phyloP scores from a whole-genome alignment of 2,329 filamentous ascomycete species.

The Hymenoscyphus infarciens region DNA sequence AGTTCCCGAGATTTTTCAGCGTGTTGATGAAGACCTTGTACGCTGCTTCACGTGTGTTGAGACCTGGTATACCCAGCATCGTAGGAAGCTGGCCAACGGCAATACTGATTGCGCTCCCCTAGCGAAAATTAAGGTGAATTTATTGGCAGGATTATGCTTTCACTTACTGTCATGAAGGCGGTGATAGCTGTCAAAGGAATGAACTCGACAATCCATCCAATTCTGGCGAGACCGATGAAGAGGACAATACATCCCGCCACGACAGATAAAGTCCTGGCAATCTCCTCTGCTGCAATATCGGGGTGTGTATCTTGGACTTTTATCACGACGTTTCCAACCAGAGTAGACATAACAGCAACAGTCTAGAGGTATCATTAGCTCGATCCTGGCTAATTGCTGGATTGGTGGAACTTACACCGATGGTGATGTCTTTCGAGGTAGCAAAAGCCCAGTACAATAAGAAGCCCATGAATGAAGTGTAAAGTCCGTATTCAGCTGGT shows the following conservation, averaged over 20 bases:
- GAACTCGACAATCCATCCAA: slow-evolving; percentile 88
- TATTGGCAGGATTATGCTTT: not conserved
- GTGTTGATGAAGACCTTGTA: slow-evolving; percentile 83
- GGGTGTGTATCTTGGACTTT: slow-evolving; percentile 57
- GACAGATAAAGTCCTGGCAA: slow-evolving; percentile 76
- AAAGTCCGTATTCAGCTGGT: slow-evolving; percentile 77
- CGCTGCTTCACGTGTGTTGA: slow-evolving; percentile 70
- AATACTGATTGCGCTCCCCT: slow-evolving; percentile 80
- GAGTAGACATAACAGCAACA: slow-evolving; percentile 90
- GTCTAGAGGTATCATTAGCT: slow-evolving; percentile 50
- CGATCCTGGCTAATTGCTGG: not conserved
- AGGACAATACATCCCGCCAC: slow-evolving; percentile 75
- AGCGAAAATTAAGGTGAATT: not conserved
- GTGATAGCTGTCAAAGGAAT: slow-evolving; percentile 88
- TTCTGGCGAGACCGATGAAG: slow-evolving; percentile 72
- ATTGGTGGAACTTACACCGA: slow-evolving; percentile 61
- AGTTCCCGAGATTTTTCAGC: slow-evolving; percentile 64
- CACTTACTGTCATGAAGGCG: slow-evolving; percentile 83
- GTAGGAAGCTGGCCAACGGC: slow-evolving; percentile 78
- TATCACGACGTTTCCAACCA: slow-evolving; percentile 77
- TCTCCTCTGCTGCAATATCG: slow-evolving; percentile 56
- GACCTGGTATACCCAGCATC: slow-evolving; percentile 72
- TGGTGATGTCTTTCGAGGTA: slow-evolving; percentile 97
- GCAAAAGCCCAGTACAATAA: slow-evolving; percentile 97
- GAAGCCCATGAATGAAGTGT: slow-evolving; percentile 95